These are phyloP conservation scores for Boletus vermiculosoides DNA, from an alignment of 768 basidiomycete species.

Conservation along the genomic window DNA sequence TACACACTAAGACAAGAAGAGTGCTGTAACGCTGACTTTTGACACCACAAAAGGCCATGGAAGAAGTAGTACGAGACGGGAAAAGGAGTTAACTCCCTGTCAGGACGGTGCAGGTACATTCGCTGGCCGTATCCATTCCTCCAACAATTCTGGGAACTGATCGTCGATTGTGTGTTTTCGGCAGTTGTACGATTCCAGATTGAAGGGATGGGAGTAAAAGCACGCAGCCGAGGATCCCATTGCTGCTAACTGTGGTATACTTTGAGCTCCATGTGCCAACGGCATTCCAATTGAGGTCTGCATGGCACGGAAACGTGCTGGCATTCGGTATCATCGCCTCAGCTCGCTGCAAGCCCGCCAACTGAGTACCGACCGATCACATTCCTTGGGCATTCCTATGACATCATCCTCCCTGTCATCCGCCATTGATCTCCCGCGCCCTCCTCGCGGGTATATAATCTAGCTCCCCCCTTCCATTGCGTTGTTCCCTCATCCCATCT, in stretches of 20 bases:
- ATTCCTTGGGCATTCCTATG: slow-evolving; percentile 14
- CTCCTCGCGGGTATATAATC: slow-evolving; percentile 25
- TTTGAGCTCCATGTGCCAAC: neutral
- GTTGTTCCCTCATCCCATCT: slow-evolving; percentile 3
- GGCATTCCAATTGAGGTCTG: slow-evolving; percentile 5
- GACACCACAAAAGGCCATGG: neutral
- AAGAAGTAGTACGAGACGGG: neutral
- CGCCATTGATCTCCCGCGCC: slow-evolving; percentile 9
- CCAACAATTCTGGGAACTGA: neutral
- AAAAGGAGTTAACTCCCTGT: neutral
- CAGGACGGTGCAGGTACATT: neutral
- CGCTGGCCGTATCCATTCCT: neutral
- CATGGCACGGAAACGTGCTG: neutral
- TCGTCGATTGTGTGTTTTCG: neutral
- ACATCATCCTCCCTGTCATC: slow-evolving; percentile 16
- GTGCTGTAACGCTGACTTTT: no score
- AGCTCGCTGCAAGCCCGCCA: neutral
- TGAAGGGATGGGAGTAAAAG: neutral
- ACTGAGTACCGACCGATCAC: neutral
- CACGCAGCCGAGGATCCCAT: neutral
- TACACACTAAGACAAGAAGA: neutral
- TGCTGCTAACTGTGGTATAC: neutral
- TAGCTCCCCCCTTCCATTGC: neutral
- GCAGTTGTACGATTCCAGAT: neutral
- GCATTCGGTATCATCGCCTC: neutral